Conservation (phyloP, 345 rosid genomes). For the Gossypium turneri region DNA sequence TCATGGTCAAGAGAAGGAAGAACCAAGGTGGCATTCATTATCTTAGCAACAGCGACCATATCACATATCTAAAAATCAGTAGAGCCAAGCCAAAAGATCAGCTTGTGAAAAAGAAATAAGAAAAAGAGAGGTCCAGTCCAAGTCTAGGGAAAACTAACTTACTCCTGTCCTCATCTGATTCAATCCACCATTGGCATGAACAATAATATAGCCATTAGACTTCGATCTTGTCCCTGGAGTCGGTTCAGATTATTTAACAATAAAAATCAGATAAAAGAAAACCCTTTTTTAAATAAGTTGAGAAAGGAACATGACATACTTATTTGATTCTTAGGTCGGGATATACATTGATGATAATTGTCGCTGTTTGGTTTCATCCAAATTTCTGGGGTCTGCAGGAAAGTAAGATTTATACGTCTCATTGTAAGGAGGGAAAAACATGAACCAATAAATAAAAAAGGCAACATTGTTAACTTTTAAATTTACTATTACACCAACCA, state of each 20-base stretch:
- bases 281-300: not conserved
- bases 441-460: no score
- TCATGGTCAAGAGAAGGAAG: slow-evolving; percentile 95
- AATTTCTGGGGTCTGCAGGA: slow-evolving; percentile 65
- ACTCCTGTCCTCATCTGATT: slow-evolving; percentile 99
- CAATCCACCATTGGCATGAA: slow-evolving; percentile 95
- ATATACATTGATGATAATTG: slow-evolving; percentile 52
- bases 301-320: slow-evolving; percentile 35
- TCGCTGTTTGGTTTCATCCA: slow-evolving; percentile 89
- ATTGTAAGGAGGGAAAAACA: not conserved
- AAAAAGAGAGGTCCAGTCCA: not conserved
- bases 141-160: slow-evolving; percentile 21
- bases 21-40: slow-evolving; percentile 95
- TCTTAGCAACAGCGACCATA: slow-evolving; percentile 93
- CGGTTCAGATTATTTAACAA: not conserved
- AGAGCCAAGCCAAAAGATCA: slow-evolving; percentile 1
- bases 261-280: not conserved
- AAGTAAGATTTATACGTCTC: not conserved
- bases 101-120: not conserved
- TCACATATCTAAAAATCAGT: slow-evolving; percentile 75
- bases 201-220: slow-evolving; percentile 82
- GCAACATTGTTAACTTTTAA: not conserved
- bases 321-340: slow-evolving; percentile 48
- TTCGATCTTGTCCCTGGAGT: slow-evolving; percentile 31
- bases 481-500: not conserved